These are phyloP conservation scores for Claviceps citrina DNA, from an alignment of 2,329 filamentous ascomycete species.

Conservation along the genomic window DNA sequence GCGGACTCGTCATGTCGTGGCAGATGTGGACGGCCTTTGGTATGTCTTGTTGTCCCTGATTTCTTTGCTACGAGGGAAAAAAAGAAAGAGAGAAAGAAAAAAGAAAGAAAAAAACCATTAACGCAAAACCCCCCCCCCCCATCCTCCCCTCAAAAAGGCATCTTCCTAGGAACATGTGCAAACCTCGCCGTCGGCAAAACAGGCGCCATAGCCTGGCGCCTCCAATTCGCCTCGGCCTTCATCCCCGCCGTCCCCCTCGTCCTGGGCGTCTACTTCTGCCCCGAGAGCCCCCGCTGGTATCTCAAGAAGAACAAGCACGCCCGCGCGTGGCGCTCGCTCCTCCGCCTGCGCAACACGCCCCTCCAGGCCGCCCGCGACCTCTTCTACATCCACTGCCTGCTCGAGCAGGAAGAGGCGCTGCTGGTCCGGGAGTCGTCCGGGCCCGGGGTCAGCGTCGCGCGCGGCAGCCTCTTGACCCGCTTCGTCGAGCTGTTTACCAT, in stretches of 20 bases:
- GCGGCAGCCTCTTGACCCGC: constrained; percentile 32
- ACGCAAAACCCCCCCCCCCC: background rate
- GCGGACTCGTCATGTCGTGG: constrained; percentile 39
- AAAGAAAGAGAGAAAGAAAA: too few relatives aligned
- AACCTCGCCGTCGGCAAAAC: constrained; percentile 48
- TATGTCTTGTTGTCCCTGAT: background rate
- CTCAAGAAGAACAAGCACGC: constrained; percentile 43
- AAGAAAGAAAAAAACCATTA: background rate
- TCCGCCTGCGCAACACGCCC: constrained; percentile 39
- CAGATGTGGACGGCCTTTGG: constrained; percentile 27
- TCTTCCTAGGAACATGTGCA: constrained; percentile 50
- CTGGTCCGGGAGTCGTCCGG: constrained; percentile 14
- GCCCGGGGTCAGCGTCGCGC: constrained; percentile 22
- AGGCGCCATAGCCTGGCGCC: constrained; percentile 44
- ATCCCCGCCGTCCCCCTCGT: constrained; percentile 48
- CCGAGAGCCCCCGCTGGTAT: constrained; percentile 50
- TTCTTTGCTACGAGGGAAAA: too few relatives aligned
- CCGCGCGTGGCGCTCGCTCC: constrained; percentile 41
- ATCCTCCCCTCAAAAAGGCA: constrained; percentile 25
- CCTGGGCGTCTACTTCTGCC: constrained; percentile 42
- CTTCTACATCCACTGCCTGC: constrained; percentile 39
- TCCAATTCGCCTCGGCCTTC: constrained; percentile 49
- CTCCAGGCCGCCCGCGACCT: constrained; percentile 47
- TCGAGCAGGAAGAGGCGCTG: constrained; percentile 16
- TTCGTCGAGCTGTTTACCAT: constrained; percentile 43